These are phyloP conservation scores for Aspergillus brunneoviolaceus DNA, from an alignment of 2,329 filamentous ascomycete genomes.

Conservation along the genomic window DNA sequence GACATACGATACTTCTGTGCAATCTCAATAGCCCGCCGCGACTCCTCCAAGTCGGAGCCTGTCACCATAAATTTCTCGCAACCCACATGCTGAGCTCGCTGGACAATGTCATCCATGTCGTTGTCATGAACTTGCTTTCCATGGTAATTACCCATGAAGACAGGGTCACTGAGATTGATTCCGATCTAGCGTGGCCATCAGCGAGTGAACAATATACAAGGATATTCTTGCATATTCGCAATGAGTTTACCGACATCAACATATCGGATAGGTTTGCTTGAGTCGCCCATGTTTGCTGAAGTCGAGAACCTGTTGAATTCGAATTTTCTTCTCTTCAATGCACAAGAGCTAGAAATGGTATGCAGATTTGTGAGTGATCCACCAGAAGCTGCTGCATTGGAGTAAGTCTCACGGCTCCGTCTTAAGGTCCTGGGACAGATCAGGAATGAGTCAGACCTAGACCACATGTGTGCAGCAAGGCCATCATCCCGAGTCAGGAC, in stretches of 20 bases:
- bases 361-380: background rate
- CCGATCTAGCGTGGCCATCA: constrained; percentile 60
- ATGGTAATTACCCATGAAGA: constrained; percentile 82
- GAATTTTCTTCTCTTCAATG: constrained; percentile 1
- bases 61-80: constrained; percentile 91
- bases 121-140: constrained; percentile 62
- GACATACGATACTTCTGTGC: constrained; percentile 70
- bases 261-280: constrained; percentile 42
- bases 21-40: constrained; percentile 70
- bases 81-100: constrained; percentile 72
- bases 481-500: background rate
- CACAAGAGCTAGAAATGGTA: constrained; percentile 3
- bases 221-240: background rate
- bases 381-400: background rate
- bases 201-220: background rate
- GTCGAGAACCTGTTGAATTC: background rate
- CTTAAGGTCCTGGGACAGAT: background rate
- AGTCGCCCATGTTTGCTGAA: constrained; percentile 35
- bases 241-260: constrained; percentile 43
- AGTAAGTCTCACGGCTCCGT: background rate
- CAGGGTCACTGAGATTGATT: constrained; percentile 92
- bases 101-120: constrained; percentile 64
- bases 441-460: background rate
- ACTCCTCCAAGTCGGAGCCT: constrained; percentile 80
- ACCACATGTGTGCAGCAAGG: background rate